Conservation (phyloP, 345 rosid species). For the Noccaea bulbosa region DNA sequence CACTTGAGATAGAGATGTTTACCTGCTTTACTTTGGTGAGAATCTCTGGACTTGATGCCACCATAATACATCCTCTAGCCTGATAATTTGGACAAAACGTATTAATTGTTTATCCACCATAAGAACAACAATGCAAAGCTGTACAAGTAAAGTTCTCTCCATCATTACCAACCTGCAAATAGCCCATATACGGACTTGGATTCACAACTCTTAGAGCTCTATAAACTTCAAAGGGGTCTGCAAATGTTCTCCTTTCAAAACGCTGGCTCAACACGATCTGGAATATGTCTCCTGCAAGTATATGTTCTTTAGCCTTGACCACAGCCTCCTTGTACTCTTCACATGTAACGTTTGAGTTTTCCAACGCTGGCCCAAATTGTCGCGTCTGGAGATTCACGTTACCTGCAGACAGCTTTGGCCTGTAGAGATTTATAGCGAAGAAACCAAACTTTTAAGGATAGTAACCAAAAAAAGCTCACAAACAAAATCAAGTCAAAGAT, state of each 20-base stretch:
- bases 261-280: conserved; percentile 88
- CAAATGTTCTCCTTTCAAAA: conserved; percentile 85
- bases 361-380: conserved; percentile 64
- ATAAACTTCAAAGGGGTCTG: conserved; percentile 88
- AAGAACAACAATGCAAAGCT: background rate
- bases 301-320: conserved; percentile 78
- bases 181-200: conserved; percentile 94
- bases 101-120: background rate
- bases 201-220: conserved; percentile 87
- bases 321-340: conserved; percentile 74
- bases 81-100: conserved; percentile 37
- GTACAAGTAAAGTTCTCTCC: background rate
- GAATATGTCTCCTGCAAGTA: conserved; percentile 87
- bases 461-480: conserved; percentile 3
- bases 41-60: conserved; percentile 95
- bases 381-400: conserved; percentile 56
- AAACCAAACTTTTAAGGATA: background rate
- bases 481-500: conserved; percentile 9
- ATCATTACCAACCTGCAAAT: conserved; percentile 67
- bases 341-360: conserved; percentile 66
- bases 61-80: conserved; percentile 89
- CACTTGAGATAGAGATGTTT: conserved; percentile 16
- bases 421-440: conserved; percentile 42
- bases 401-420: conserved; percentile 79
- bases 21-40: conserved; percentile 87